These are phyloP conservation scores for Novymonas esmeraldas DNA, from an alignment of 208 protist species.

Conservation along the genomic window DNA sequence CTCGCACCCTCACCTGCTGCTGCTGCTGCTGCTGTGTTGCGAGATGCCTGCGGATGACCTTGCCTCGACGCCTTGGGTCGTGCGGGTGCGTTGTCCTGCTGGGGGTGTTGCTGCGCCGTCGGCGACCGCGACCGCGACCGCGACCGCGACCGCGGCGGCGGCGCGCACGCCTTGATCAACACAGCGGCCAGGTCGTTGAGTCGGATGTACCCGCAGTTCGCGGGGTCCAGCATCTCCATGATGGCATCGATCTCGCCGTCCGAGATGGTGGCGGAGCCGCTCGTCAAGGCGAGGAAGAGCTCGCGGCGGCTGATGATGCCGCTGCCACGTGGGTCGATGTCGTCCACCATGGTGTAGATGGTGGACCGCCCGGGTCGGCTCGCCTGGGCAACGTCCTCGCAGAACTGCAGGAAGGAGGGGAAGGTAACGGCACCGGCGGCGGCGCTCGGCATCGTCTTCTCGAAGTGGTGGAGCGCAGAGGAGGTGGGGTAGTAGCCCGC, in stretches of 20 bases:
- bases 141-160: constrained; percentile 8
- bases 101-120: neutral
- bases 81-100: neutral
- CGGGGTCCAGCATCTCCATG: constrained; percentile 67
- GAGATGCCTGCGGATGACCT: too few species aligned
- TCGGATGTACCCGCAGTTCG: constrained; percentile 18
- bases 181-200: constrained; percentile 23
- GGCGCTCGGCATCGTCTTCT: constrained; percentile 24
- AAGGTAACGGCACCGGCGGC: constrained; percentile 38
- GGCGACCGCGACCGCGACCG: constrained; percentile 1
- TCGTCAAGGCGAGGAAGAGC: constrained; percentile 40
- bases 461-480: constrained; percentile 21
- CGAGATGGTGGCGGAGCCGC: constrained; percentile 35
- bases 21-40: too few species aligned
- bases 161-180: constrained; percentile 15
- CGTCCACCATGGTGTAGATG: constrained; percentile 24
- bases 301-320: constrained; percentile 42
- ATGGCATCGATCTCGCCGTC: constrained; percentile 57
- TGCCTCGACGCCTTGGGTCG: neutral
- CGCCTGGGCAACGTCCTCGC: constrained; percentile 41
- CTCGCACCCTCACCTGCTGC: too few species aligned
- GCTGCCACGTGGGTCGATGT: constrained; percentile 21
- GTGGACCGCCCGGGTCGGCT: constrained; percentile 10
- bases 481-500: constrained; percentile 63
- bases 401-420: constrained; percentile 60